Conservation (phyloP, 1,284 basidiomycete genomes). For the Ustilago cynodontis region DNA sequence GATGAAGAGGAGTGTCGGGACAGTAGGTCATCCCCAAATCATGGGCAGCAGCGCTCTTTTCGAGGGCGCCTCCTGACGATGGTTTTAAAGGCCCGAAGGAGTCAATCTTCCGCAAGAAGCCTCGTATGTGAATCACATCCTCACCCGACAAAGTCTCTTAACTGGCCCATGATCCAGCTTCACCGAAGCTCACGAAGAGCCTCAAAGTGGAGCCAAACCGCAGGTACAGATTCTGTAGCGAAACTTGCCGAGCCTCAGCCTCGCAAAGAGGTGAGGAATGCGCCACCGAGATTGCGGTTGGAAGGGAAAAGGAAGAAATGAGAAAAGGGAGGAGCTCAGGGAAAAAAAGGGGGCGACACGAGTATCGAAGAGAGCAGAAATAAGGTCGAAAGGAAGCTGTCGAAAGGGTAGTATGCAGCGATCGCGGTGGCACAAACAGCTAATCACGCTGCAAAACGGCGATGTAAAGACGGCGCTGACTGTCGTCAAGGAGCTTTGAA, state of each 20-base stretch:
- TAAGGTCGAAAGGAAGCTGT: not conserved
- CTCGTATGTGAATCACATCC: constrained; percentile 36
- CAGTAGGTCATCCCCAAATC: constrained; percentile 59
- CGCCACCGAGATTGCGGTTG: constrained; percentile 46
- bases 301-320: not conserved
- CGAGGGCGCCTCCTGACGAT: constrained; percentile 57
- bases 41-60: constrained; percentile 49
- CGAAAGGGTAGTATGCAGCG: not conserved
- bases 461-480: not conserved
- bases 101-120: constrained; percentile 44
- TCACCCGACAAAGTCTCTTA: constrained; percentile 37
- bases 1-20: constrained; percentile 34
- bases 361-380: not conserved
- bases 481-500: not conserved
- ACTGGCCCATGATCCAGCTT: constrained; percentile 22
- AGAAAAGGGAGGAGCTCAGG: not conserved
- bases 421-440: constrained; percentile 1
- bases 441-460: not conserved
- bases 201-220: constrained; percentile 42
- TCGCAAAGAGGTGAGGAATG: constrained; percentile 24
- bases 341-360: not conserved
- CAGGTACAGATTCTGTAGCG: constrained; percentile 39
- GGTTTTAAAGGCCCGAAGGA: constrained; percentile 54
- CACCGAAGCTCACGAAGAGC: constrained; percentile 56
- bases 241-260: constrained; percentile 30